Base-by-base conservation (phyloP, 257 asterid genomes). In the Solanum megistacrolobum region DNA sequence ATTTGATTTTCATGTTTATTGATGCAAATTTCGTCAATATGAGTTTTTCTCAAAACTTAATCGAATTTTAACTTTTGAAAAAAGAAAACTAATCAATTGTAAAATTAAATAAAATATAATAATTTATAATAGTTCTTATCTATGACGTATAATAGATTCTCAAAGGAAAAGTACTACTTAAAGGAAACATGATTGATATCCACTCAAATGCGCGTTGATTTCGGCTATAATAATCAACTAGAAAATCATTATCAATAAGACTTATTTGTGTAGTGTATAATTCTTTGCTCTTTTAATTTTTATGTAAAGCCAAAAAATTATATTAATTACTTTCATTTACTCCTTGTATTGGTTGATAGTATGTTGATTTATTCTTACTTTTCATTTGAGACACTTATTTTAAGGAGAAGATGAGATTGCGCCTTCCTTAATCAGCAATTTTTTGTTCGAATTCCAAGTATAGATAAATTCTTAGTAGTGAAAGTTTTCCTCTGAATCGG, bases 401-500 rank as follows among this genome's bases (percentile, higher is more conserved):
- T 20, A 72, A 6, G 62, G 2, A 52, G 4, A 18, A 5, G 23
- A 6, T 1, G n/a, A 16, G 10, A 52, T 52, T 52, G 4, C 3
- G 0, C 0, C 9, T 52, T 16, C 0, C 1, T 52, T 52, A 5
- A 52, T 52, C 0, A 52, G 9, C 0, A 2, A 0, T 16, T 52
- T 52, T 16, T 0, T 0, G 21, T 5, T 16, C 1, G 9, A 52
- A 7, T 0, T 52, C 0, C 3, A 52, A 52, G 21, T 16, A 52
- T 52, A 16, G 9, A 52, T 16, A 16, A 52, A 52, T 16, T 6
- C 4, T 52, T 52, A 18, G 21, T 5, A 16, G 62, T 16, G 62
- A 52, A 52, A 52, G 4, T 16, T 2, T 52, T 6, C 23, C 23
- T 52, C 4, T 6, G 9, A 16, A 52, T 52, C 0, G 9, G 9